These are phyloP conservation scores for Fusarium virguliforme DNA, from an alignment of 2,329 filamentous ascomycete species.

Conservation along the genomic window DNA sequence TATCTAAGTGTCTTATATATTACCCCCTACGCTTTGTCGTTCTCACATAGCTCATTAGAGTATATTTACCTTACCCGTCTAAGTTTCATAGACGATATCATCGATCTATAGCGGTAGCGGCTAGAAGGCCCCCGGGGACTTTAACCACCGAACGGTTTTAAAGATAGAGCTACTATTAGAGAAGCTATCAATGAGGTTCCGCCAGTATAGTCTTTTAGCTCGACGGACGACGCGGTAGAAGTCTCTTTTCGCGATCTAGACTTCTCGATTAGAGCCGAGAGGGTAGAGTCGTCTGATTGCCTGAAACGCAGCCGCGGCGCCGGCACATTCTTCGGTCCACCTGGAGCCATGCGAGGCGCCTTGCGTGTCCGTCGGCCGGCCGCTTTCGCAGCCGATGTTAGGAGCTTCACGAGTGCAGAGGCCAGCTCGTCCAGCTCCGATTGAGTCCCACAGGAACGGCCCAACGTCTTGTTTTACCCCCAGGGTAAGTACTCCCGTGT, in stretches of 20 bases:
- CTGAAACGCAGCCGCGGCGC: neutral
- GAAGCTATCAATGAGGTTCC: neutral
- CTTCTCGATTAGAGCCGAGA: neutral
- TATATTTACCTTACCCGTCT: neutral
- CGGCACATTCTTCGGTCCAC: neutral
- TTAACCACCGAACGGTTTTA: neutral
- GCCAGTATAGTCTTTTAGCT: neutral
- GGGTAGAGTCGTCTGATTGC: neutral
- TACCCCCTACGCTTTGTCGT: neutral
- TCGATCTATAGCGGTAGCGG: neutral
- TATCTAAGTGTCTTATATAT: neutral
- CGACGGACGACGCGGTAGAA: neutral
- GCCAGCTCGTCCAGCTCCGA: neutral
- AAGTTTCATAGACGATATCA: neutral
- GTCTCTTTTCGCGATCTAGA: neutral
- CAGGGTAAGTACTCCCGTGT: too few species aligned
- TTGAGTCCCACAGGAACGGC: neutral
- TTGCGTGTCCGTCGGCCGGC: neutral
- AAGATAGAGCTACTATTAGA: neutral
- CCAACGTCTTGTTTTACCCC: too few species aligned
- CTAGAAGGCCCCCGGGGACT: neutral
- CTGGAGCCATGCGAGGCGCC: too few species aligned
- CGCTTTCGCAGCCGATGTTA: neutral
- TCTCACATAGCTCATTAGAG: neutral
- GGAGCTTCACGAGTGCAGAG: neutral